Conservation (phyloP, 345 rosid species). For the Noccaea bulbosa region DNA sequence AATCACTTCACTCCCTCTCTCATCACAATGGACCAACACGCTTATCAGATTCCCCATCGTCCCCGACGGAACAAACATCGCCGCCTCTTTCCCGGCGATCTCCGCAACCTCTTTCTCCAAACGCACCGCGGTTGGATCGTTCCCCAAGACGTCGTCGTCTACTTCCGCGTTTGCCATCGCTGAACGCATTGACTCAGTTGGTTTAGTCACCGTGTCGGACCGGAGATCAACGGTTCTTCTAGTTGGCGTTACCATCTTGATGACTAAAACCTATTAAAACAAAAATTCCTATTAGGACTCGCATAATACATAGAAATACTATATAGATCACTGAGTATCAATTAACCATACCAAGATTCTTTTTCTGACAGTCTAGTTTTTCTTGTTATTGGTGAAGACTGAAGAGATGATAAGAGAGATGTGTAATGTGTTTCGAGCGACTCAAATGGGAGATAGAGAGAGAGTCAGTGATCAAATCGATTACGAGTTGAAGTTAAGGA, state of each 20-base stretch:
- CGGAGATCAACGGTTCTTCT: constrained; percentile 89
- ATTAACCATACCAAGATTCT: constrained; percentile 5
- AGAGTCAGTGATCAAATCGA: constrained; percentile 29
- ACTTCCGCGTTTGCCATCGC: constrained; percentile 93
- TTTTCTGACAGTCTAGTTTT: not conserved
- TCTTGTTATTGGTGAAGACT: constrained; percentile 13
- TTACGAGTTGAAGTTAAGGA: constrained; percentile 27
- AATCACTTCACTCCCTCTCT: constrained; percentile 92
- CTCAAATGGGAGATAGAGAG: not conserved
- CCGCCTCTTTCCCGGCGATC: constrained; percentile 85
- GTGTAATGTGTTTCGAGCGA: constrained; percentile 2
- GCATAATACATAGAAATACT: not conserved
- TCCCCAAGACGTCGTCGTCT: constrained; percentile 79
- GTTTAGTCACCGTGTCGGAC: constrained; percentile 90
- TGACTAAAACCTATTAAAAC: not conserved
- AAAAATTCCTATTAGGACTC: not conserved
- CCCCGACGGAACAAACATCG: constrained; percentile 88
- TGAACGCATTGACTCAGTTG: constrained; percentile 85
- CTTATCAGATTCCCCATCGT: constrained; percentile 96
- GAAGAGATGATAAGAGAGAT: constrained; percentile 2
- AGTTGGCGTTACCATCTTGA: constrained; percentile 41
- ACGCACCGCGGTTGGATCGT: constrained; percentile 68
- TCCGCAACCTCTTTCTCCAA: constrained; percentile 76
- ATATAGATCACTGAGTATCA: not conserved
- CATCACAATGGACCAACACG: constrained; percentile 85